phyloP scores from a whole-genome alignment of 2,329 filamentous ascomycete genomes.

The Simplicillium aogashimaense region DNA sequence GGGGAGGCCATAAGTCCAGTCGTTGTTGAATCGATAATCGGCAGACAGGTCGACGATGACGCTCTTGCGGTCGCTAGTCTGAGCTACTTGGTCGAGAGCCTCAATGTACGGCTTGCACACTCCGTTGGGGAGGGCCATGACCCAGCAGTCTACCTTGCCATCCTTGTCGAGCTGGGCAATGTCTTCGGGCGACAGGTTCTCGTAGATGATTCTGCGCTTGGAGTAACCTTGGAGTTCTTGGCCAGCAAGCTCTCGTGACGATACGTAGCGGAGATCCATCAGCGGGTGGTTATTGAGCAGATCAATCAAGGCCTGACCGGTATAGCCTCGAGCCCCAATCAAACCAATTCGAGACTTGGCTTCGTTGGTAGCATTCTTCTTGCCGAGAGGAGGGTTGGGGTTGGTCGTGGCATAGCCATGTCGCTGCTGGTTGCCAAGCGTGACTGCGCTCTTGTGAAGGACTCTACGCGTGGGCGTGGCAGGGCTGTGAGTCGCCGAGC shows the following conservation, averaged over 20 bases:
- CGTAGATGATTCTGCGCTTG: constrained; percentile 86
- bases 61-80: constrained; percentile 44
- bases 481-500: background rate
- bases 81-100: constrained; percentile 64
- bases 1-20: constrained; percentile 84
- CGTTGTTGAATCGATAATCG: constrained; percentile 81
- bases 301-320: constrained; percentile 80
- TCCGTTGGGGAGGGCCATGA: constrained; percentile 93
- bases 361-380: constrained; percentile 77
- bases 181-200: constrained; percentile 81
- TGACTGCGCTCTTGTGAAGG: background rate
- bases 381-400: constrained; percentile 82
- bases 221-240: constrained; percentile 81
- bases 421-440: constrained; percentile 9
- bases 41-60: constrained; percentile 92
- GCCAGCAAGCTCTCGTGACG: constrained; percentile 82
- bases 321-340: constrained; percentile 89
- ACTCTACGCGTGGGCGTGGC: background rate
- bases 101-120: constrained; percentile 93
- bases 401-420: constrained; percentile 14
- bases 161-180: constrained; percentile 75
- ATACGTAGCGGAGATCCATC: constrained; percentile 85
- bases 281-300: constrained; percentile 81
- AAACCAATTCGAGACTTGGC: constrained; percentile 72
- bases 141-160: constrained; percentile 87